These are phyloP conservation scores for Colletotrichum trifolii DNA, from an alignment of 2,329 filamentous ascomycete genomes.

Conservation along the genomic window DNA sequence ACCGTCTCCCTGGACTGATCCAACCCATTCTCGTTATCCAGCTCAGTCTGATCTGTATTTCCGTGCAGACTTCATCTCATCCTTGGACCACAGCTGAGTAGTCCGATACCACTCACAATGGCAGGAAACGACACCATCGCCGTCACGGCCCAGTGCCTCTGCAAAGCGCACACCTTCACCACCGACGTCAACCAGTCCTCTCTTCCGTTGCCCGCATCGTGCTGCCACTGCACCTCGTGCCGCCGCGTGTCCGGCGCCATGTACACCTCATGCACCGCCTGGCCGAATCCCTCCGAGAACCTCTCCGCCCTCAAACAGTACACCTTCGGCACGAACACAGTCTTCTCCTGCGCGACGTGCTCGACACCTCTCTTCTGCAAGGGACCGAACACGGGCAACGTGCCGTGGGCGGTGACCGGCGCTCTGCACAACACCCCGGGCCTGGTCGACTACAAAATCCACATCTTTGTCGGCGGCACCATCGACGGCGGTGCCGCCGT, in stretches of 20 bases:
- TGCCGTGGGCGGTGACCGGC: conserved; percentile 51
- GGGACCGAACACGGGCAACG: conserved; percentile 17
- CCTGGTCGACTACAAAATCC: conserved; percentile 47
- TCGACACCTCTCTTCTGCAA: conserved; percentile 56
- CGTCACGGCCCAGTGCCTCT: conserved; percentile 53
- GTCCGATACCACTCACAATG: not conserved
- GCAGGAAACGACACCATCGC: not conserved
- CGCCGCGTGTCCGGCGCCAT: conserved; percentile 56
- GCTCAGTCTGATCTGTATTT: too few species aligned
- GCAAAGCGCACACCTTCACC: conserved; percentile 54
- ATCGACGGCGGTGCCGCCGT: conserved; percentile 61
- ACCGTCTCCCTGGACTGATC: too few species aligned
- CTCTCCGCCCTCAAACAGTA: conserved; percentile 48
- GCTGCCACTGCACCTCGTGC: conserved; percentile 64
- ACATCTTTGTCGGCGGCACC: conserved; percentile 62
- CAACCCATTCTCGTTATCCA: too few species aligned
- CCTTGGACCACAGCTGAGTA: not conserved
- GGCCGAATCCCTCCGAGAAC: conserved; percentile 47
- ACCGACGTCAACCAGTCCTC: conserved; percentile 44
- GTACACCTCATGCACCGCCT: conserved; percentile 49
- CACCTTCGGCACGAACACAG: conserved; percentile 46
- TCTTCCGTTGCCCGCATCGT: conserved; percentile 53
- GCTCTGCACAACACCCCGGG: conserved; percentile 45
- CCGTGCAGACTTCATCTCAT: too few species aligned
- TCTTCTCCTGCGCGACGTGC: conserved; percentile 57